Base-by-base conservation (phyloP, 768 basidiomycete genomes). In the Lactarius hengduanensis region DNA sequence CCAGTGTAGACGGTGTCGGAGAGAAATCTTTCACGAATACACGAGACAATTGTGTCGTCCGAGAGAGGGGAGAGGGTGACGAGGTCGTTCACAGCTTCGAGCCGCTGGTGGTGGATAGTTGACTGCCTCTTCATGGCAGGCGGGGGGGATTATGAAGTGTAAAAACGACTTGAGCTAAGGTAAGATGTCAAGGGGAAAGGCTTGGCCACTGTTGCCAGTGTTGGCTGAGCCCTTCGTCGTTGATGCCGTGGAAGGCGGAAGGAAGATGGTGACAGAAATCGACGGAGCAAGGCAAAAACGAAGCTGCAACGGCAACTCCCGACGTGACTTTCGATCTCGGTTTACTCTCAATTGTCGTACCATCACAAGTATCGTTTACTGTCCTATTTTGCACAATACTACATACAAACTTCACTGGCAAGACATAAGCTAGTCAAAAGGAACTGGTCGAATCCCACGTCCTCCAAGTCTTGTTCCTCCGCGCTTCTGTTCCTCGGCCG, bases 1-100 rank as follows among this genome's bases (percentile, higher is more conserved):
- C 72, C 79, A 57, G 93, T 92, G 79, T 94, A 94, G 71, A 92
- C 88, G 70, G 79, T 83, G 79, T 94, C 93, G 2, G 86, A 78
- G 84, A 93, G 88, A 78, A 94, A 94, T 18, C 93, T 84, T 74
- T 94, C 92, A 38, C 93, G 88, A 67, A 96, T 83, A 71, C 90
- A 90, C 67, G 90, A 84, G 65, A 92, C 90, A 75, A 95, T 86
- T 75, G 88, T 82, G 75, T 95, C 93, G 80, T 95, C 93, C 15
- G 89, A 87, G 69, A 91, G 76, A 41, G 86, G 78, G 2, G 87
- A 80, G 63, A 94, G 82, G 54, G 79, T 77, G 28, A 88, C 77
- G 74, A 94, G 86, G 84, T 94, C 89, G 18, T 79, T 81, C 67
- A 86, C 82, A 65, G 82, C 83, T 80, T 91, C 91, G 71, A 92